Conservation (phyloP, 1,284 basidiomycete species). For the Leccinum angustisporum region DNA sequence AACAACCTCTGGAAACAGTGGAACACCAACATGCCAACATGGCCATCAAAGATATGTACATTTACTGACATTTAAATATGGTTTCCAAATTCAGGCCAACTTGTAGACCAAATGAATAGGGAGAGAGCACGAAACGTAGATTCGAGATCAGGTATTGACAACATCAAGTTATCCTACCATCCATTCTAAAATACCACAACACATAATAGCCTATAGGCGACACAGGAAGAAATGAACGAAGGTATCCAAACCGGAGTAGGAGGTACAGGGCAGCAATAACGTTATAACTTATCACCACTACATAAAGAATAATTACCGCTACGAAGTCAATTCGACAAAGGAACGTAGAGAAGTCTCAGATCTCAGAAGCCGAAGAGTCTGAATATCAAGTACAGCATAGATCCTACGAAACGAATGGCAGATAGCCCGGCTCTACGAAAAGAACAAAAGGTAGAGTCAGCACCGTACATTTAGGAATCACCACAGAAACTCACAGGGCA, state of each 20-base stretch:
- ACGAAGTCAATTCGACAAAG: conserved; percentile 11
- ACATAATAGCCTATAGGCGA: background rate
- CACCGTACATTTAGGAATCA: background rate
- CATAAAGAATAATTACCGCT: conserved; percentile 12
- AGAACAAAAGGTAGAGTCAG: conserved; percentile 8
- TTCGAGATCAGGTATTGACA: conserved; percentile 6
- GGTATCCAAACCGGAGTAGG: background rate
- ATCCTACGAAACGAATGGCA: conserved; percentile 76
- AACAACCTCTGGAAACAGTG: too few relatives aligned
- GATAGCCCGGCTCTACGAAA: conserved; percentile 69
- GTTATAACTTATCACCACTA: conserved; percentile 5
- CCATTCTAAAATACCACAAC: conserved; percentile 5
- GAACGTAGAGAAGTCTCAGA: background rate
- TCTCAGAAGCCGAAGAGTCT: conserved; percentile 53
- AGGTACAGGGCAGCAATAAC: conserved; percentile 23
- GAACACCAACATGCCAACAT: too few relatives aligned
- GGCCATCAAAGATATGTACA: too few relatives aligned
- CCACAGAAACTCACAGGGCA: conserved; percentile 58
- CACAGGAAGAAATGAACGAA: conserved; percentile 1
- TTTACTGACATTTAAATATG: too few relatives aligned
- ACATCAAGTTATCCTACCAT: conserved; percentile 15
- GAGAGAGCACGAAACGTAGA: conserved; percentile 1
- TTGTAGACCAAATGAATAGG: background rate
- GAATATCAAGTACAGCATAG: conserved; percentile 75
- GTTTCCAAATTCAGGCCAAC: background rate